Percentiles rank a stretch among this genome's conserved stretches.
Evolutionary conservation across 1,284 basidiomycete species (phyloP).

Genomic region (Ceratobasidium sp.): DNA sequence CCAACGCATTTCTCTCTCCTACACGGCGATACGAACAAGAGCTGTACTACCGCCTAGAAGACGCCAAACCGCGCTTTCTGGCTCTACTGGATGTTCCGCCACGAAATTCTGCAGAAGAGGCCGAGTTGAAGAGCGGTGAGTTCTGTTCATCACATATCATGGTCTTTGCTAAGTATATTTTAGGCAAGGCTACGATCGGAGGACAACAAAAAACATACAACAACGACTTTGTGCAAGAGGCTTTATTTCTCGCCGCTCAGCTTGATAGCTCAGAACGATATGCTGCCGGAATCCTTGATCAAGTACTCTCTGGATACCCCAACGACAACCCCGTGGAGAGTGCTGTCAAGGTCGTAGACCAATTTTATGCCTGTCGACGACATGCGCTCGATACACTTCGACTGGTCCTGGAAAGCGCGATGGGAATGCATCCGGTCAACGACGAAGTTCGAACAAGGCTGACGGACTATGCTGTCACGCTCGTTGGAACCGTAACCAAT

Average conservation of each 20-base stretch:
- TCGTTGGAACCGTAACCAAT: slow-evolving; percentile 64
- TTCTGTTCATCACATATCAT: slow-evolving; percentile 38
- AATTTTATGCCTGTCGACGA: slow-evolving; percentile 76
- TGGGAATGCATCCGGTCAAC: slow-evolving; percentile 52
- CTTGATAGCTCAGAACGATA: slow-evolving; percentile 84
- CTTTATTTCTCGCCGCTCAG: slow-evolving; percentile 79
- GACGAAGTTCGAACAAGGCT: slow-evolving; percentile 50
- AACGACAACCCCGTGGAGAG: slow-evolving; percentile 70
- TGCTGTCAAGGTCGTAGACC: slow-evolving; percentile 74
- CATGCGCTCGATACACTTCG: slow-evolving; percentile 76
- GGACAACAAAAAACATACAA: slow-evolving; percentile 76
- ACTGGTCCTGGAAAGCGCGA: slow-evolving; percentile 62
- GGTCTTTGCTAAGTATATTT: slow-evolving; percentile 17
- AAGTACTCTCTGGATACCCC: slow-evolving; percentile 73
- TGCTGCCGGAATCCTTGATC: slow-evolving; percentile 76
- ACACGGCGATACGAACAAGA: slow-evolving; percentile 71
- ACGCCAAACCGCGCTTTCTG: slow-evolving; percentile 72
- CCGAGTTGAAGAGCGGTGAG: slow-evolving; percentile 80
- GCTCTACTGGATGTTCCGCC: slow-evolving; percentile 75
- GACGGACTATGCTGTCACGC: slow-evolving; percentile 51
- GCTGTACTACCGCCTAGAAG: slow-evolving; percentile 79
- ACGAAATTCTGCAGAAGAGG: slow-evolving; percentile 73
- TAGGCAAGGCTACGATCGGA: slow-evolving; percentile 73
- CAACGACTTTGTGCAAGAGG: slow-evolving; percentile 79
- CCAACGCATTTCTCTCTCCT: slow-evolving; percentile 41